These are phyloP conservation scores for Gynostemma pentaphyllum DNA, from an alignment of 306 rosid genomes.

Conservation along the genomic window DNA sequence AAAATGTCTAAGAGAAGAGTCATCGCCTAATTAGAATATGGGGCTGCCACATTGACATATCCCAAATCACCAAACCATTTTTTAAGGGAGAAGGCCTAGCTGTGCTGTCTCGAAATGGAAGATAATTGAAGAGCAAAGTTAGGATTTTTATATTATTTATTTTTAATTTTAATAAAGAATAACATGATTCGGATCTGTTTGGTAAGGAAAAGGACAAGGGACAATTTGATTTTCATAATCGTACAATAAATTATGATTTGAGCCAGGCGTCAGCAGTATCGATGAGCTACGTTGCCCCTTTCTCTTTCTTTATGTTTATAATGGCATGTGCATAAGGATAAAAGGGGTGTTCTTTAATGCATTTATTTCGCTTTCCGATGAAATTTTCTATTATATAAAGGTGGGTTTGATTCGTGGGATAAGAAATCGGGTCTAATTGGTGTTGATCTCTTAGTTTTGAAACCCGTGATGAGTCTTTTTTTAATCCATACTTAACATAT, in stretches of 20 bases:
- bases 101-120: conserved; percentile 10
- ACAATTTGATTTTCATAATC: not conserved
- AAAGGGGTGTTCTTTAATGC: not conserved
- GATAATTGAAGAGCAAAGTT: conserved; percentile 9
- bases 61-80: not conserved
- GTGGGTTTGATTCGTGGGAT: too few species aligned
- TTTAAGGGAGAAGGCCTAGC: not conserved
- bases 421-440: too few species aligned
- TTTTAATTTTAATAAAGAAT: not conserved
- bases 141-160: not conserved
- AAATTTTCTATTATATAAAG: not conserved
- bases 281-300: not conserved
- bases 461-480: too few species aligned
- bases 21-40: not conserved
- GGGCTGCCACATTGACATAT: conserved; percentile 10
- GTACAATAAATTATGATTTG: not conserved
- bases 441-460: too few species aligned
- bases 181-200: not conserved
- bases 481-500: too few species aligned
- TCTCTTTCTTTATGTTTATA: not conserved
- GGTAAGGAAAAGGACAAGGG: not conserved
- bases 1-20: conserved; percentile 2
- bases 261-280: conserved; percentile 3
- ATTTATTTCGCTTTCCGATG: not conserved
- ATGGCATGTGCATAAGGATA: not conserved